phyloP scores from a whole-genome alignment of 352 stramenopile genomes.

The Phytophthora quininea region DNA sequence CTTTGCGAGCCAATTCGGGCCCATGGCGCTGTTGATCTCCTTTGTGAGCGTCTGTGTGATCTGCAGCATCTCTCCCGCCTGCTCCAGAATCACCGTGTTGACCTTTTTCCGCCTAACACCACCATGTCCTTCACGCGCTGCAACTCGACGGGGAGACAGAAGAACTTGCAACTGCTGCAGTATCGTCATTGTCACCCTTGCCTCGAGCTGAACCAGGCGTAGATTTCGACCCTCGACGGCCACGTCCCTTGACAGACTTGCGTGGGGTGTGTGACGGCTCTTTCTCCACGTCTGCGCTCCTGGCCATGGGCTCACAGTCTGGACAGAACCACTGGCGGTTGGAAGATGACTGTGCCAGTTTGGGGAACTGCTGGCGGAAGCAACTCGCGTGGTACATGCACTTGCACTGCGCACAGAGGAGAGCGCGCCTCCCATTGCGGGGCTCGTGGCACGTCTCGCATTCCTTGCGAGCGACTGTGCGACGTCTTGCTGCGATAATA shows the following conservation, averaged over 20 bases:
- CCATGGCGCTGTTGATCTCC: constrained; percentile 58
- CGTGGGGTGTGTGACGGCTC: constrained; percentile 34
- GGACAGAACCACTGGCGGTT: constrained; percentile 84
- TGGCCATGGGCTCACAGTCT: constrained; percentile 66
- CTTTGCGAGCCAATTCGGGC: constrained; percentile 22
- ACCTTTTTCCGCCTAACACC: constrained; percentile 71
- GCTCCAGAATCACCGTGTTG: constrained; percentile 77
- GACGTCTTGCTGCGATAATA: constrained; percentile 72
- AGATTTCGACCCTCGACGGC: constrained; percentile 29
- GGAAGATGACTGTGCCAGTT: constrained; percentile 58
- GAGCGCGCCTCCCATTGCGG: constrained; percentile 73
- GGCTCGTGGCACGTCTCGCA: constrained; percentile 78
- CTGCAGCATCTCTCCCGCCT: constrained; percentile 77
- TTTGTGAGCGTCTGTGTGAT: constrained; percentile 55
- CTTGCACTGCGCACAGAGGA: constrained; percentile 83
- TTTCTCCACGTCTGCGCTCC: constrained; percentile 40
- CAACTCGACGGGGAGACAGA: constrained; percentile 47
- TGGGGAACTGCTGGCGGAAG: constrained; percentile 81
- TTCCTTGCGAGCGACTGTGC: constrained; percentile 71
- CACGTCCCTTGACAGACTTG: constrained; percentile 40
- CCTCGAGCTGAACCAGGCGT: constrained; percentile 11
- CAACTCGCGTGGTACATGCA: constrained; percentile 87
- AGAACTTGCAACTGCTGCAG: constrained; percentile 8
- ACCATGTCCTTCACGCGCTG: constrained; percentile 77
- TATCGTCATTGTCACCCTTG: constrained; percentile 29